Evolutionary conservation across 768 basidiomycete species (phyloP), one percentile per base, ranked within the genome.

Genomic region (Butyriboletus loyo): DNA sequence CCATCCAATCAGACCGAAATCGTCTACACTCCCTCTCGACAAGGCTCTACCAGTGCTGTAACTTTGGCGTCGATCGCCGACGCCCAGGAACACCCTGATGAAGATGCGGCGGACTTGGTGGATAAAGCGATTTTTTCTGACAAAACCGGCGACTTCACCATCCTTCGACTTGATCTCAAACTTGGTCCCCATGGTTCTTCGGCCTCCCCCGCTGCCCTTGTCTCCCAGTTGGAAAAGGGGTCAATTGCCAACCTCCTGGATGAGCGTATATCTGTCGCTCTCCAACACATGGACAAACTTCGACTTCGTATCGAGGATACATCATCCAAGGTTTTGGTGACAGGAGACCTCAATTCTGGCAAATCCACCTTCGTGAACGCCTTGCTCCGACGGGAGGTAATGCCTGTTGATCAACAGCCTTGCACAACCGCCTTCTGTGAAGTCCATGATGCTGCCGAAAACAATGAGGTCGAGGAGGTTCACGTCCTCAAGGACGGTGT

Each of bases 341-440:
- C 97, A 22, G 97, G 97, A 54, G 97, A 99, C 68, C 79, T 99
- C 53, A 99, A 99, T 68, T 89, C 97, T 32, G 97, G 97, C 63
- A 99, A 99, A 73, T 97, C 94, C 19, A 98, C 97, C 0, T 91
- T 99, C 66, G 92, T 99, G 67, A 99, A 99, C 65, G 92, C 96
- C 5, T 77, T 99, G 31, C 83, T 99, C 5, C 79, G 93, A 41
- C 81, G 93, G 7, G 84, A 91, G 64, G 85, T 97, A 39, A 92
- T 99, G 88, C 94, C 97, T 8, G 86, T 95, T 54, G 97, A 99
- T 70, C 94, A 99, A 67, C 97, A 98, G 67, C 97, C 97, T 4
- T 92, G 94, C 70, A 99, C 97, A 0, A 93, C 93, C 27, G 86
- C 93, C 28, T 99, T 99, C 66, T 96, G 92, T 72, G 94, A 98